Evolutionary conservation across 192 early-diverging fungal species (phyloP).

Genomic region (Powellomyces hirtus): DNA sequence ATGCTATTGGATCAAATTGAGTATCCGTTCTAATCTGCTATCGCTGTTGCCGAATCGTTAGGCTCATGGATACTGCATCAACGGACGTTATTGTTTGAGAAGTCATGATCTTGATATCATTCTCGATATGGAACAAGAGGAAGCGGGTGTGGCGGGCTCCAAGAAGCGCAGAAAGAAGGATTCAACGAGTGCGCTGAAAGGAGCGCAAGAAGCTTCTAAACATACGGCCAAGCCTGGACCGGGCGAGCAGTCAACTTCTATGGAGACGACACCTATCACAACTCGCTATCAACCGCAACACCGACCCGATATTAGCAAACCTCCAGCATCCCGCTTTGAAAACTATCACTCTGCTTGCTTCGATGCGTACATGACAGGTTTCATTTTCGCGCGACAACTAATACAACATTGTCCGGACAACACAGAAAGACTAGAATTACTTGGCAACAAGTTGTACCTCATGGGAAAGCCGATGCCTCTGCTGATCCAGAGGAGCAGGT

Average conservation of each 20-base stretch:
- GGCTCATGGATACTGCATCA: conserved; percentile 77
- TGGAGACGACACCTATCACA: no score
- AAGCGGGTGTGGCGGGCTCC: not conserved
- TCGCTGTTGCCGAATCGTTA: conserved; percentile 44
- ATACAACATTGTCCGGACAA: not conserved
- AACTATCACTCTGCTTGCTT: conserved; percentile 87
- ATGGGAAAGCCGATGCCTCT: conserved; percentile 78
- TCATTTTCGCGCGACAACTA: conserved; percentile 61
- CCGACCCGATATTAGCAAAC: not conserved
- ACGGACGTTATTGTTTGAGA: conserved; percentile 61
- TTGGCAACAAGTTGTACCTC: conserved; percentile 77
- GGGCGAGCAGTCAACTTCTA: no score
- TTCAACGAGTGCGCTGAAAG: not conserved
- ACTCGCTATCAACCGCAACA: no score
- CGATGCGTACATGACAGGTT: conserved; percentile 98
- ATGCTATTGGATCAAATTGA: not conserved
- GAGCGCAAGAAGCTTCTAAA: not conserved
- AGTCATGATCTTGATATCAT: conserved; percentile 89
- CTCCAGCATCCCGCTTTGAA: conserved; percentile 34
- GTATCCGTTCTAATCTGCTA: not conserved
- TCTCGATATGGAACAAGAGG: conserved; percentile 53
- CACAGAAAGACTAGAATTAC: conserved; percentile 37
- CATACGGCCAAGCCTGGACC: no score
- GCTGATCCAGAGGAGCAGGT: conserved; percentile 58
- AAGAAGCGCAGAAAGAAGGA: conserved; percentile 1